A percentile compares a stretch with the other conserved stretches of the same genome.
phyloP scores from a whole-genome alignment of 306 rosid genomes.

The Gillenia trifoliata region DNA sequence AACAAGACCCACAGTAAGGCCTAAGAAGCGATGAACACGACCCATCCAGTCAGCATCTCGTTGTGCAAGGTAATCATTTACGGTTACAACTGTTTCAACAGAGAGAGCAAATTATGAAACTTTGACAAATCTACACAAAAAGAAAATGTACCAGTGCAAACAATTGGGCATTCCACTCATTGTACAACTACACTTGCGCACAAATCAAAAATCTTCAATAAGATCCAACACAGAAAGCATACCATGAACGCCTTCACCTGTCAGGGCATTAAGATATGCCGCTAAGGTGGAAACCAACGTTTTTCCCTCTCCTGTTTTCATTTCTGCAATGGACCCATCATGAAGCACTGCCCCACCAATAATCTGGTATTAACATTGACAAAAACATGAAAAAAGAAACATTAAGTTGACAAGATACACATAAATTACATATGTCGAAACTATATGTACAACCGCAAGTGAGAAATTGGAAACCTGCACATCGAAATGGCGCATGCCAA shows the following conservation, averaged over 20 bases:
- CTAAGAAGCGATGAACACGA: conserved; percentile 87
- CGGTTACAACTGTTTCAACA: conserved; percentile 69
- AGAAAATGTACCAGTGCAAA: not conserved
- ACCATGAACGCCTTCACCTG: conserved; percentile 97
- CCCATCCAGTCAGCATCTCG: conserved; percentile 99
- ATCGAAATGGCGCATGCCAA: conserved; percentile 97
- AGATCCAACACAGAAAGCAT: conserved; percentile 11
- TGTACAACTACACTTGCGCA: not conserved
- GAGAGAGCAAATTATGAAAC: conserved; percentile 8
- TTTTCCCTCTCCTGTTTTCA: conserved; percentile 98
- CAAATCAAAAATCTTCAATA: conserved; percentile 6
- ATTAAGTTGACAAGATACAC: not conserved
- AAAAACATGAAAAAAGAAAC: not conserved
- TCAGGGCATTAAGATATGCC: conserved; percentile 89
- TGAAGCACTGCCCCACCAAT: conserved; percentile 97
- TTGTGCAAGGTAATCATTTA: conserved; percentile 95
- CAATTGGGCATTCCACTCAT: not conserved
- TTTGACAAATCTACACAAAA: conserved; percentile 5
- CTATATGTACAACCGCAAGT: not conserved
- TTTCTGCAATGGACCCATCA: conserved; percentile 96
- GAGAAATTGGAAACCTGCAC: conserved; percentile 57
- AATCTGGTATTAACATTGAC: conserved; percentile 45
- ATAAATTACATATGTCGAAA: not conserved
- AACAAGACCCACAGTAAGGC: conserved; percentile 93
- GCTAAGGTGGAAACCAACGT: conserved; percentile 90